These are phyloP conservation scores for Alternaria postmessia DNA, from an alignment of 2,329 filamentous ascomycete genomes.

Conservation along the genomic window DNA sequence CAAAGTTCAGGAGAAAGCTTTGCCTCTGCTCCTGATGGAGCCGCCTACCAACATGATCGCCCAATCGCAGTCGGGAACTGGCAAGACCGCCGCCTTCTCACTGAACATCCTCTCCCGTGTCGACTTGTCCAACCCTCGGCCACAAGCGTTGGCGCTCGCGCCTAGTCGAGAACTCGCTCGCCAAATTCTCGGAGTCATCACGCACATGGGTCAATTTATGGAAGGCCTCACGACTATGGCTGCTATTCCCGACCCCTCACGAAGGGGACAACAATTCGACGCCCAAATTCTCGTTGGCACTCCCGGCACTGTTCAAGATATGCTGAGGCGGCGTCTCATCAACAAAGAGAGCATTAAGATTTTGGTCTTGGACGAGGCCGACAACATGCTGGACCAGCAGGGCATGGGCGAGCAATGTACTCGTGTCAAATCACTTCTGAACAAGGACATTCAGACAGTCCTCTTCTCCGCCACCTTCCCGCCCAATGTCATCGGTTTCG, in stretches of 20 bases:
- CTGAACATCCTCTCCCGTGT: slow-evolving; percentile 89
- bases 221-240: slow-evolving; percentile 77
- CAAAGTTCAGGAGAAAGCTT: slow-evolving; percentile 95
- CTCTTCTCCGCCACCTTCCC: slow-evolving; percentile 97
- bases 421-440: slow-evolving; percentile 81
- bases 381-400: slow-evolving; percentile 98
- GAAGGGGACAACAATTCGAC: slow-evolving; percentile 72
- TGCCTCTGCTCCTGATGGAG: slow-evolving; percentile 85
- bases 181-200: slow-evolving; percentile 88
- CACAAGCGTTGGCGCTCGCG: slow-evolving; percentile 88
- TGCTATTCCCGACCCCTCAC: slow-evolving; percentile 80
- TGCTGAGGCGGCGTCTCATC: slow-evolving; percentile 79
- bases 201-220: slow-evolving; percentile 84
- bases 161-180: slow-evolving; percentile 93
- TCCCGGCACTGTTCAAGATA: slow-evolving; percentile 89
- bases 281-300: slow-evolving; percentile 90
- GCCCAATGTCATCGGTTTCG: slow-evolving; percentile 83
- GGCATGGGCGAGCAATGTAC: slow-evolving; percentile 95
- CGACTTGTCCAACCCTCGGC: slow-evolving; percentile 73
- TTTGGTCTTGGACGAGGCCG: slow-evolving; percentile 93
- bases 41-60: slow-evolving; percentile 96
- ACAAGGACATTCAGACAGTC: slow-evolving; percentile 80
- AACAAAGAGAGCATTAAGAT: slow-evolving; percentile 76
- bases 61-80: slow-evolving; percentile 98
- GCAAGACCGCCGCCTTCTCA: slow-evolving; percentile 96